These are phyloP conservation scores for Leucoagaricus sp. DNA, from an alignment of 1,284 basidiomycete genomes.

Conservation along the genomic window DNA sequence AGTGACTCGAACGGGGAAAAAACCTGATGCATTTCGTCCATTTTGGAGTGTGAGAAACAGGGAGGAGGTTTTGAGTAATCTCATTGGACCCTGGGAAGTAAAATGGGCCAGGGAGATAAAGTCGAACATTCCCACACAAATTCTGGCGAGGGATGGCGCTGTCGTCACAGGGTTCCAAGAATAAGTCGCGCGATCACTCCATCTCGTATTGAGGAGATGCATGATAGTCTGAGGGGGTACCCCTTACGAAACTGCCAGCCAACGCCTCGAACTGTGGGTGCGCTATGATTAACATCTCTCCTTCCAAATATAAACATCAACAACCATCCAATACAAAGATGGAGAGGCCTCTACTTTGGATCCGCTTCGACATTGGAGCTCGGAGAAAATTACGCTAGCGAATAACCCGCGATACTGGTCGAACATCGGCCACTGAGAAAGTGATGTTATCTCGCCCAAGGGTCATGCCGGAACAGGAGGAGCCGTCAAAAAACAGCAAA, in stretches of 20 bases:
- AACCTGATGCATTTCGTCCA: conserved; percentile 4
- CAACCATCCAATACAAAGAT: conserved; percentile 1
- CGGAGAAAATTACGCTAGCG: background rate
- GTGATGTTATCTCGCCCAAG: background rate
- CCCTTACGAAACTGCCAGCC: conserved; percentile 1
- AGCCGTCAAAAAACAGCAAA: background rate
- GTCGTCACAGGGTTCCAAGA: conserved; percentile 11
- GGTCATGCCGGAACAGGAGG: background rate
- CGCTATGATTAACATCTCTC: conserved; percentile 7
- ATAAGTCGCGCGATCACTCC: too few species aligned
- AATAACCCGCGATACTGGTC: background rate
- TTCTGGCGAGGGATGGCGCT: background rate
- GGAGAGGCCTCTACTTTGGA: background rate
- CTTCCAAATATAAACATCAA: too few species aligned
- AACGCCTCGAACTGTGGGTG: background rate
- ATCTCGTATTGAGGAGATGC: too few species aligned
- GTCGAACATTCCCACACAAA: background rate
- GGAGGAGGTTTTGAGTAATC: background rate
- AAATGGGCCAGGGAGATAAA: background rate
- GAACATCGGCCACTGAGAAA: background rate
- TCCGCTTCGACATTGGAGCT: background rate
- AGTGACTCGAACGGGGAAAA: background rate
- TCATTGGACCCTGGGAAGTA: conserved; percentile 5
- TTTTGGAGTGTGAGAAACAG: background rate
- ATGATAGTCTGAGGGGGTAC: background rate